Conservation (phyloP, 1,139 yeast genomes). For the Magnusiomyces suaveolens region DNA sequence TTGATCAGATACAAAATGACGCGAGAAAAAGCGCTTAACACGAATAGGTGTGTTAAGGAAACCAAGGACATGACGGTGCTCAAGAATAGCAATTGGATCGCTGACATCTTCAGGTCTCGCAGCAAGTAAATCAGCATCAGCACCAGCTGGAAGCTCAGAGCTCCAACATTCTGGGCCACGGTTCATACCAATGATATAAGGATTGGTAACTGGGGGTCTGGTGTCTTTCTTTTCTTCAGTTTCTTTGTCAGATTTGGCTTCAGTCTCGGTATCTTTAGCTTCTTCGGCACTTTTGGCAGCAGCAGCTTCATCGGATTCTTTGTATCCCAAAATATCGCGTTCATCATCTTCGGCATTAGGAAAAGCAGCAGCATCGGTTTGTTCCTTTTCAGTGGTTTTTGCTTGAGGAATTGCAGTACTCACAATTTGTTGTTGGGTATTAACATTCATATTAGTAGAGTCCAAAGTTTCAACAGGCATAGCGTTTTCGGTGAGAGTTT, state of each 20-base stretch:
- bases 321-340: constrained; percentile 20
- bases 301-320: constrained; percentile 1
- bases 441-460: not conserved
- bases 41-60: constrained; percentile 67
- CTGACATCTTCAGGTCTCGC: constrained; percentile 18
- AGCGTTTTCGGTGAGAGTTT: constrained; percentile 14
- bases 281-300: constrained; percentile 6
- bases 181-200: constrained; percentile 46
- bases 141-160: constrained; percentile 44
- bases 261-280: not conserved
- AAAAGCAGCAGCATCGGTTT: constrained; percentile 19
- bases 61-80: constrained; percentile 70
- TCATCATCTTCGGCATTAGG: constrained; percentile 20
- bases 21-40: constrained; percentile 67
- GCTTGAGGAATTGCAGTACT: constrained; percentile 2
- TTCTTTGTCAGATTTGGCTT: constrained; percentile 11
- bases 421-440: constrained; percentile 1
- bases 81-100: constrained; percentile 60
- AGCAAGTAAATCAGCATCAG: constrained; percentile 40
- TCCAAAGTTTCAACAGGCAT: constrained; percentile 6
- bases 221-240: constrained; percentile 28
- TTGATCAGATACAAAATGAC: constrained; percentile 60
- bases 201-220: constrained; percentile 46
- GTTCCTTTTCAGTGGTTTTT: constrained; percentile 4
- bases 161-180: constrained; percentile 12